Base-by-base conservation (phyloP, 2,329 filamentous ascomycete genomes). In the Ophiosphaerella korrae region DNA sequence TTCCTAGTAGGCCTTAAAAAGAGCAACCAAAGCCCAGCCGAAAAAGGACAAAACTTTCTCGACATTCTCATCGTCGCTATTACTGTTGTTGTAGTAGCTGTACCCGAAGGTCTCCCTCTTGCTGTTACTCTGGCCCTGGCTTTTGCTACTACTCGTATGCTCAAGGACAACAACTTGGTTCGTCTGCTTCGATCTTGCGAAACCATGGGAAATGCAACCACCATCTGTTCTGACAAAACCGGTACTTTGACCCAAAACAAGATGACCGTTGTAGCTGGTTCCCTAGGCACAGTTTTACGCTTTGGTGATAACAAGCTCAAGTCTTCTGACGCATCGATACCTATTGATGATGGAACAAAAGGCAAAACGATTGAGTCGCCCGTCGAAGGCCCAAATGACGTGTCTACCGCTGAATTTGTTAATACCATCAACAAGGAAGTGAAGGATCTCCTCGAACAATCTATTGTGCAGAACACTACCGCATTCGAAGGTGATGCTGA, bases 41-140 rank as follows among this genome's bases (percentile, higher is more conserved):
- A 85, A 45, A 96, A 95, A 76, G 92, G 89, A 7, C 89, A 93
- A 65, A 80, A 81, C 43, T 87, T 87, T 66, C 72, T 87, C 55
- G 77, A 81, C 24, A 86, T 87, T 40, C 78, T 87, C 39, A 87
- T 88, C 49, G 82, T 84, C 24, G 82, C 84, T 32, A 82, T 88
- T 39, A 88, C 85, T 3, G 84, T 88, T 34, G 81, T 88, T 37
- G 85, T 88, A 16, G 85, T 88, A n/a, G 85, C 85, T 42, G 84
- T 88, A 6, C 85, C 85, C 0, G 85, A 88, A 74, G 85, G 85
- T 42, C 70, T 88, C 14, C 85, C 85, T 3, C 75, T 88, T 4
- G 86, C 86, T 39, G 86, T 89, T 11, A 89, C 86, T 1, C 76
- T 89, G 3, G 86, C 86, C 7, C 71, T 88, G 41, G 84, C 85